Percentiles rank a stretch among this genome's conserved stretches.
These are phyloP conservation scores for Citrus inodora DNA, from an alignment of 345 rosid genomes.

Conservation along the genomic window DNA sequence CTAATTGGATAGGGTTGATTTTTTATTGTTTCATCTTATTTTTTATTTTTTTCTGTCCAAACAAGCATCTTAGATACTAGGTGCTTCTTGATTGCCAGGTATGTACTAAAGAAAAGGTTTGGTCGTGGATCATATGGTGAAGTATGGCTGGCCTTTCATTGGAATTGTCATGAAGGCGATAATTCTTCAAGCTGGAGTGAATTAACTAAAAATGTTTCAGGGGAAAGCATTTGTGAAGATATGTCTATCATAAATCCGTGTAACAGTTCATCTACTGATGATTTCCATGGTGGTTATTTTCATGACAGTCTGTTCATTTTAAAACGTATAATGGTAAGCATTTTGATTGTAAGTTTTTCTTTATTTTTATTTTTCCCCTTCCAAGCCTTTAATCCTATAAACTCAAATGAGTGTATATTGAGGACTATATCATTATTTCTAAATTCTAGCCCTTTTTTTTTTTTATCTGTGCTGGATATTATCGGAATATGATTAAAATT, in stretches of 20 bases:
- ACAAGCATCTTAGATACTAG: conserved; percentile 3
- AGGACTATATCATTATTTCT: not conserved
- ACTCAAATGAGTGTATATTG: not conserved
- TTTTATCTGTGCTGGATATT: not conserved
- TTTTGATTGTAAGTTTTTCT: not conserved
- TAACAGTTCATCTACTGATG: conserved; percentile 34
- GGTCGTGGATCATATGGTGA: conserved; percentile 95
- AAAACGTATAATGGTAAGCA: conserved; percentile 88
- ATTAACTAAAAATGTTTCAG: conserved; percentile 36
- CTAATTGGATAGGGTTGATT: no score
- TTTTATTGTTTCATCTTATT: no score
- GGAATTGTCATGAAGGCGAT: conserved; percentile 61
- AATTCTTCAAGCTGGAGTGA: conserved; percentile 43
- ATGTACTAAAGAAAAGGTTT: conserved; percentile 75
- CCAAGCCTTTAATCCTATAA: not conserved
- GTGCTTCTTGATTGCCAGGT: conserved; percentile 43
- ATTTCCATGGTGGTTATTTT: conserved; percentile 35
- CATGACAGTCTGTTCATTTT: conserved; percentile 60
- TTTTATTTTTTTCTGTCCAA: not conserved
- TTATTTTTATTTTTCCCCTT: not conserved
- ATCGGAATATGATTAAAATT: not conserved
- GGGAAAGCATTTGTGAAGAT: conserved; percentile 24
- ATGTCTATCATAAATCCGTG: conserved; percentile 26
- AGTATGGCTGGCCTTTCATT: conserved; percentile 89
- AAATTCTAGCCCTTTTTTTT: not conserved